These are phyloP conservation scores for Pleurotus citrinopileatus DNA, from an alignment of 768 basidiomycete genomes.

Conservation along the genomic window DNA sequence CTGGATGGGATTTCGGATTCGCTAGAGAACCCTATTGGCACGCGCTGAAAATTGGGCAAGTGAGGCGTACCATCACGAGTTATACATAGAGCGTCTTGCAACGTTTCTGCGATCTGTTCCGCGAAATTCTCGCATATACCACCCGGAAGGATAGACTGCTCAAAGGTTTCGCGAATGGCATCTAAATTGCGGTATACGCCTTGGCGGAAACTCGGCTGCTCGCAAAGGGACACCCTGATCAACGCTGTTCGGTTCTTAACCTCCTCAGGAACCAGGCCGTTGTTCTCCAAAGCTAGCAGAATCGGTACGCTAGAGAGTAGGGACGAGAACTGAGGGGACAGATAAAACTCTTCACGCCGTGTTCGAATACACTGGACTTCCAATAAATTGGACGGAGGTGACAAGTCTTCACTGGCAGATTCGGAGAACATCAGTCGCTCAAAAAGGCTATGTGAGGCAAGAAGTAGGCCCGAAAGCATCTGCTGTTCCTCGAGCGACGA, in stretches of 20 bases:
- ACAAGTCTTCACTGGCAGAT: conserved; percentile 35
- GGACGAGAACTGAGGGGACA: conserved; percentile 59
- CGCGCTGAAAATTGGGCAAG: not conserved
- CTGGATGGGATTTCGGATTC: conserved; percentile 55
- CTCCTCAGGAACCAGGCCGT: conserved; percentile 44
- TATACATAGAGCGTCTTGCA: conserved; percentile 66
- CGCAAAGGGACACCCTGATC: conserved; percentile 59
- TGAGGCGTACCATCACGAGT: conserved; percentile 49
- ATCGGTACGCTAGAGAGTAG: conserved; percentile 65
- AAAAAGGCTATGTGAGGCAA: conserved; percentile 63
- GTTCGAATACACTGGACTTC: conserved; percentile 71
- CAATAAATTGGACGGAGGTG: conserved; percentile 48
- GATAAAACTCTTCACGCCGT: conserved; percentile 65
- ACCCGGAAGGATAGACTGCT: conserved; percentile 52
- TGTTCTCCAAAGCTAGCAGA: conserved; percentile 70
- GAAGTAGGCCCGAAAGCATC: conserved; percentile 49
- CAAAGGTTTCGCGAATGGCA: conserved; percentile 66
- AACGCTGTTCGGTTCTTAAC: conserved; percentile 46
- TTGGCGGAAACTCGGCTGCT: conserved; percentile 65
- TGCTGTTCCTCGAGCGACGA: conserved; percentile 32
- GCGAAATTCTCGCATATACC: conserved; percentile 48
- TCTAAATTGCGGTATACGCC: conserved; percentile 76
- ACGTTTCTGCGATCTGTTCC: conserved; percentile 62
- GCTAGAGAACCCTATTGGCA: not conserved
- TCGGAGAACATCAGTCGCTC: conserved; percentile 55